Conservation (phyloP, 1,139 yeast genomes). For the Candida tropicalis region DNA sequence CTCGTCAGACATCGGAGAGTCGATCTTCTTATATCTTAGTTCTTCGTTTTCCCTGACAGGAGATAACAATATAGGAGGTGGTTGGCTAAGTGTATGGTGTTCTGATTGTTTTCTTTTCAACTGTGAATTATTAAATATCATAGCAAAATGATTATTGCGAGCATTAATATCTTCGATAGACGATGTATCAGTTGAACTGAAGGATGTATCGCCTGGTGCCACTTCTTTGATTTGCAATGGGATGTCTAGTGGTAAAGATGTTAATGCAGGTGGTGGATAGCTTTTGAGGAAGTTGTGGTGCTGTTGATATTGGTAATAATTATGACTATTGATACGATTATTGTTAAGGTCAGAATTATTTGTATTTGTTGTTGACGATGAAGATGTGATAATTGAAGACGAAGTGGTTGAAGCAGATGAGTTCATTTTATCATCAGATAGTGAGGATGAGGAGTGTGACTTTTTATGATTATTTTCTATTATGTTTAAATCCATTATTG, state of each 20-base stretch:
- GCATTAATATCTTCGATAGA: slow-evolving; percentile 4
- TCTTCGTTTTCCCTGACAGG: slow-evolving; percentile 6
- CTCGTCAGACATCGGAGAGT: slow-evolving; percentile 11
- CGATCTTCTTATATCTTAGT: slow-evolving; percentile 7
- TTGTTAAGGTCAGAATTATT: not conserved
- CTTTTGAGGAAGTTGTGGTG: slow-evolving; percentile 3
- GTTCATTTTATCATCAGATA: slow-evolving; percentile 3
- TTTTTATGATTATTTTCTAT: not conserved
- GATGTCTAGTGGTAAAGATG: slow-evolving; percentile 6
- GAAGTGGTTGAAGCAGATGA: slow-evolving; percentile 2
- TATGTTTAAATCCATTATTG: not conserved
- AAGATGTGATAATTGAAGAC: not conserved
- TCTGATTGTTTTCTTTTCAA: slow-evolving; percentile 8
- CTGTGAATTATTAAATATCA: slow-evolving; percentile 5
- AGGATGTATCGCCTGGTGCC: slow-evolving; percentile 7
- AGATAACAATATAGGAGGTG: slow-evolving; percentile 5
- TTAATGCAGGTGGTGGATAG: slow-evolving; percentile 3
- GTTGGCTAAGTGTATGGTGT: slow-evolving; percentile 2
- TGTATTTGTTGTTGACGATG: slow-evolving; percentile 1
- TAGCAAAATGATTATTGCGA: slow-evolving; percentile 8
- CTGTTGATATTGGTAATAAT: not conserved
- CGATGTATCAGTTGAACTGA: slow-evolving; percentile 5
- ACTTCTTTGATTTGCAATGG: slow-evolving; percentile 7
- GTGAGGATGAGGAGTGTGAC: not conserved
- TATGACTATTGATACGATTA: not conserved